These are phyloP conservation scores for Piper betle DNA, from an alignment of 164 flowering plant species.

Conservation along the genomic window DNA sequence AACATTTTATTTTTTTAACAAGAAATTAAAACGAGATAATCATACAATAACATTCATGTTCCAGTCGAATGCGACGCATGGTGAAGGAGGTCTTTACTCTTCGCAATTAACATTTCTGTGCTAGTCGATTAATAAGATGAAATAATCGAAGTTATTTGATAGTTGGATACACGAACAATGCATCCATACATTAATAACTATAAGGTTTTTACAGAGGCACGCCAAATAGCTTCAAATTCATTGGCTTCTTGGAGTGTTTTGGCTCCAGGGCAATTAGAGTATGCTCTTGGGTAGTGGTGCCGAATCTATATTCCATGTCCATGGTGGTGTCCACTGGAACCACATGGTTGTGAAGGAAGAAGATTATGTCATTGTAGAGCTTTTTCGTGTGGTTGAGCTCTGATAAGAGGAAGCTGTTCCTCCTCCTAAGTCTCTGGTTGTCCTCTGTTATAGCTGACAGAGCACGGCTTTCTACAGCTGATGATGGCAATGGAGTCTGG, in stretches of 20 bases:
- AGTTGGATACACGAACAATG: no score
- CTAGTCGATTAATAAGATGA: no score
- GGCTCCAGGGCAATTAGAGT: conserved; percentile 14
- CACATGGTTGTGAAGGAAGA: conserved; percentile 48
- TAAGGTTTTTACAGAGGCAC: conserved; percentile 12
- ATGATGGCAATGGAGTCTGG: conserved; percentile 10
- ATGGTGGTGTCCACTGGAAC: conserved; percentile 11
- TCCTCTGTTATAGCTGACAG: conserved; percentile 15
- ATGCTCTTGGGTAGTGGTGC: conserved; percentile 2
- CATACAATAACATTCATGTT: no score
- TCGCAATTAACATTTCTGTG: no score
- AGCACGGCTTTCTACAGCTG: conserved; percentile 7
- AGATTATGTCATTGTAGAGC: conserved; percentile 18
- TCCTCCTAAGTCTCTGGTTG: conserved; percentile 15
- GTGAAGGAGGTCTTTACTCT: no score
- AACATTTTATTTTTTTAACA: no score
- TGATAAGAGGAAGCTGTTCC: conserved; percentile 43
- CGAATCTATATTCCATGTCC: conserved; percentile 9
- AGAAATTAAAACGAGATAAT: no score
- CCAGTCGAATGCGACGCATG: no score
- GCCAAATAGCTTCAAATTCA: conserved; percentile 36
- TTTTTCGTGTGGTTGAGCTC: conserved; percentile 45
- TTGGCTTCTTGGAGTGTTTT: conserved; percentile 6
- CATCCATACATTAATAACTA: no score
- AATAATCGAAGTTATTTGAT: no score